These are phyloP conservation scores for Podospora australis DNA, from an alignment of 495 filamentous ascomycete species.

Conservation along the genomic window DNA sequence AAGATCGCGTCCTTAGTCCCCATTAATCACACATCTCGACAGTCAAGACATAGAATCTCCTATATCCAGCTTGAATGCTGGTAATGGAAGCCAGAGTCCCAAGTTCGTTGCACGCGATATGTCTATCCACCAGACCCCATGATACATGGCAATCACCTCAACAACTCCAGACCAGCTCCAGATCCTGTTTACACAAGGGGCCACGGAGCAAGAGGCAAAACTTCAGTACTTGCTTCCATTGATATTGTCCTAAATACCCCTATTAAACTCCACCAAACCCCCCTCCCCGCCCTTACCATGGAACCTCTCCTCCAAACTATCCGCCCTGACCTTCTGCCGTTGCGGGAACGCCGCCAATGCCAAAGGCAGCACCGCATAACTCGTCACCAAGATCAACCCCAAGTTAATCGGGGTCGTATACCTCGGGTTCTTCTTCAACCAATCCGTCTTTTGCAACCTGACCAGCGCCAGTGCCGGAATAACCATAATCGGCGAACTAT, in stretches of 20 bases:
- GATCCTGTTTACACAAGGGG: too few relatives aligned
- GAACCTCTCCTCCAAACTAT: constrained; percentile 75
- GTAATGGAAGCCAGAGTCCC: too few relatives aligned
- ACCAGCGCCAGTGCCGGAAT: constrained; percentile 80
- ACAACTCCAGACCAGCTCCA: too few relatives aligned
- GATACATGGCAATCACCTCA: too few relatives aligned
- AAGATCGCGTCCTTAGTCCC: too few relatives aligned
- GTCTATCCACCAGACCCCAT: too few relatives aligned
- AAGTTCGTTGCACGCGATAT: too few relatives aligned
- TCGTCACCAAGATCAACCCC: constrained; percentile 73
- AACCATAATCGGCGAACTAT: constrained; percentile 95
- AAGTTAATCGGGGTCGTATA: constrained; percentile 74
- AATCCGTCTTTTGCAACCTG: constrained; percentile 67
- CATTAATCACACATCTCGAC: too few relatives aligned
- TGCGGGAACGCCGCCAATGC: constrained; percentile 90
- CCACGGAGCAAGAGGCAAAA: too few relatives aligned
- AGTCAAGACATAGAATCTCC: too few relatives aligned
- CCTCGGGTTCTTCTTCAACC: constrained; percentile 66
- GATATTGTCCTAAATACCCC: constrained; percentile 60
- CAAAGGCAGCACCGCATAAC: constrained; percentile 75
- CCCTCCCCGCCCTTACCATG: constrained; percentile 63
- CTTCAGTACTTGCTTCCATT: not conserved
- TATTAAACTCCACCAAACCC: constrained; percentile 82
- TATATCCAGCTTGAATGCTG: too few relatives aligned
- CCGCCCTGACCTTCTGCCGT: constrained; percentile 68